These are phyloP conservation scores for Pneumocystis sp. DNA, from an alignment of 1,139 yeast genomes.

Conservation along the genomic window DNA sequence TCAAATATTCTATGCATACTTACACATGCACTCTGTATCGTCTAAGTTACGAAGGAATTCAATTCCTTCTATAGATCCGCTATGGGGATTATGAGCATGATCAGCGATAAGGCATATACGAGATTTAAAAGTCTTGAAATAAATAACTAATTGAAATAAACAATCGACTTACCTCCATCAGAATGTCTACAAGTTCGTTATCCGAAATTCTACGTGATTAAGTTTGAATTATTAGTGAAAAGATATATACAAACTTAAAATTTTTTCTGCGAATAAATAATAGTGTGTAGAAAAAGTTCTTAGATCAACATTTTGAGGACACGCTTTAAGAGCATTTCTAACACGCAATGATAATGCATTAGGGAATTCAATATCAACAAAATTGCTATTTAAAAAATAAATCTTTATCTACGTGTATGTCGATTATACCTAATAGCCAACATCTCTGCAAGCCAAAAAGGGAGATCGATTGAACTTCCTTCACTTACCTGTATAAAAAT, in stretches of 20 bases:
- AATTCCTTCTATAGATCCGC: constrained; percentile 22
- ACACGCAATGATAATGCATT: constrained; percentile 39
- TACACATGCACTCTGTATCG: constrained; percentile 47
- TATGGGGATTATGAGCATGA: constrained; percentile 43
- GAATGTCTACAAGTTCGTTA: constrained; percentile 8
- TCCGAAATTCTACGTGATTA: constrained; percentile 4
- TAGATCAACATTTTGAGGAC: constrained; percentile 51
- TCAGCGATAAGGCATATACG: constrained; percentile 61
- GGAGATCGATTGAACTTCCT: constrained; percentile 61
- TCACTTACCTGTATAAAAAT: constrained; percentile 31
- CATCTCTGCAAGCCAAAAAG: constrained; percentile 78
- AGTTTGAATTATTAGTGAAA: not conserved
- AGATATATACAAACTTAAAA: not conserved
- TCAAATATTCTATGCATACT: constrained; percentile 10
- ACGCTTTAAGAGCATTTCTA: constrained; percentile 68
- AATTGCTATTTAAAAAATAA: constrained; percentile 14
- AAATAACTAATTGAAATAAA: not conserved
- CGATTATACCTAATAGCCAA: constrained; percentile 39
- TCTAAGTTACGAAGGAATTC: constrained; percentile 54
- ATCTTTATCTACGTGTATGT: constrained; percentile 12
- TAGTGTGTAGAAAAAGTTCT: constrained; percentile 53
- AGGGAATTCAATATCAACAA: constrained; percentile 22
- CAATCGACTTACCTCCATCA: constrained; percentile 3
- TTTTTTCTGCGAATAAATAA: constrained; percentile 52
- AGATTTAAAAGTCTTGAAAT: constrained; percentile 36